These are phyloP conservation scores for Ophiostoma sp. DNA, from an alignment of 2,329 filamentous ascomycete genomes.

Conservation along the genomic window DNA sequence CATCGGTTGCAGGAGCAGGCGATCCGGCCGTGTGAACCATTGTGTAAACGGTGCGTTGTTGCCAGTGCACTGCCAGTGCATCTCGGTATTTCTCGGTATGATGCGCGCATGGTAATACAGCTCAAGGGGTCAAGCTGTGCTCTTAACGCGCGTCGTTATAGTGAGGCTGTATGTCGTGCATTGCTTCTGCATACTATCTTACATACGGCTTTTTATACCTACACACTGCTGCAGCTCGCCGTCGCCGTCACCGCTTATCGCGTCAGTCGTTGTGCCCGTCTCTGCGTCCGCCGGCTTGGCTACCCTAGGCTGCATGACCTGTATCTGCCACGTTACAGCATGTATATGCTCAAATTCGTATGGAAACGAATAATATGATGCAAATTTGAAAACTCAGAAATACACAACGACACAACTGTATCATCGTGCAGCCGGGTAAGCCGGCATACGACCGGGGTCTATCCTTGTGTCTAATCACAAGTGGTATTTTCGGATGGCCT, in stretches of 20 bases:
- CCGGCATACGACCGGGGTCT: background rate
- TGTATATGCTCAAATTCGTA: background rate
- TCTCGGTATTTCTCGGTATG: background rate
- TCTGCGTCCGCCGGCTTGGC: background rate
- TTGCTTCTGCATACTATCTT: background rate
- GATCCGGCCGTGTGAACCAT: too few species aligned
- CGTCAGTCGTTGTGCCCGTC: background rate
- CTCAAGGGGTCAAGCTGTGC: background rate
- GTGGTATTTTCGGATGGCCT: background rate
- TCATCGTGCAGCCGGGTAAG: conserved; percentile 3
- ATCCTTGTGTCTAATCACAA: background rate
- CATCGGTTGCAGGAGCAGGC: too few species aligned
- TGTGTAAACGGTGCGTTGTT: too few species aligned
- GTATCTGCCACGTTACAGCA: background rate
- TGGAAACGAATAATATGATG: background rate
- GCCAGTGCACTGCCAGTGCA: background rate
- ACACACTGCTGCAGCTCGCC: background rate
- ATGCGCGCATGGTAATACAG: background rate
- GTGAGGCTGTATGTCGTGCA: conserved; percentile 3
- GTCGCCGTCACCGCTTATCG: conserved; percentile 1
- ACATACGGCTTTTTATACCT: background rate
- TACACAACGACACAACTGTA: background rate
- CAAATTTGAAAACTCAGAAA: background rate
- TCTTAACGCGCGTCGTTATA: background rate
- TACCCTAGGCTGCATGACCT: background rate